Evolutionary conservation across 1,139 yeast species (phyloP).

Genomic region (Zygosaccharomyces pseudobailii): DNA sequence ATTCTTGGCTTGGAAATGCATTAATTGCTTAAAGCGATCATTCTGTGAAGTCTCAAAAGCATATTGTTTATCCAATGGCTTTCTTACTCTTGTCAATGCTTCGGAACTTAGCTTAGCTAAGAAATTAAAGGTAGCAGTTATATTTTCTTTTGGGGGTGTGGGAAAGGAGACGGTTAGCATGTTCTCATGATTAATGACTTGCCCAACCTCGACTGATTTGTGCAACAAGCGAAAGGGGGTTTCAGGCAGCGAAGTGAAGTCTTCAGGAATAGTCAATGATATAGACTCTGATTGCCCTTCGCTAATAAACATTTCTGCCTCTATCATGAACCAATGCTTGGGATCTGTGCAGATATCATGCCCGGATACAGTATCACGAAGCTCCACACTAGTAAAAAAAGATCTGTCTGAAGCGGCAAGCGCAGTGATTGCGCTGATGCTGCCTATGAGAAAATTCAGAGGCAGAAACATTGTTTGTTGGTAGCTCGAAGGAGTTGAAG

Average conservation of each 20-base stretch:
- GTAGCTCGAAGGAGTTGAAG: neutral
- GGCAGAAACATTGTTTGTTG: neutral
- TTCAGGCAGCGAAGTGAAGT: conserved; percentile 20
- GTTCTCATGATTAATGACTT: conserved; percentile 18
- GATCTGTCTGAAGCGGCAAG: conserved; percentile 9
- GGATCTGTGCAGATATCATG: conserved; percentile 23
- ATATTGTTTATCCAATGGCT: conserved; percentile 19
- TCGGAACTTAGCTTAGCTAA: conserved; percentile 20
- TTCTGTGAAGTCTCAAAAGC: conserved; percentile 22
- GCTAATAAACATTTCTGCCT: conserved; percentile 24
- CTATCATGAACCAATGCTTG: conserved; percentile 27
- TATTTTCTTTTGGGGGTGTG: conserved; percentile 9
- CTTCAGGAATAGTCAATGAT: conserved; percentile 24
- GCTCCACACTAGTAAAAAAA: conserved; percentile 20
- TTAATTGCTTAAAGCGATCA: conserved; percentile 15
- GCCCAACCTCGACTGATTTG: conserved; percentile 20
- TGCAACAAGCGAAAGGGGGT: conserved; percentile 19
- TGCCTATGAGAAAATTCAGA: neutral
- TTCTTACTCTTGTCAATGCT: conserved; percentile 12
- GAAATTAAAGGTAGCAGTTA: conserved; percentile 25
- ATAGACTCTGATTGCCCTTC: conserved; percentile 19
- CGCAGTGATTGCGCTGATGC: conserved; percentile 1
- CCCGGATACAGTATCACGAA: conserved; percentile 23
- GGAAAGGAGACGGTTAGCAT: conserved; percentile 21
- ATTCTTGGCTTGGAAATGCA: conserved; percentile 21